Evolutionary conservation across 805 yeast genomes (phyloP).

Genomic region (Myxozyma neotropica): DNA sequence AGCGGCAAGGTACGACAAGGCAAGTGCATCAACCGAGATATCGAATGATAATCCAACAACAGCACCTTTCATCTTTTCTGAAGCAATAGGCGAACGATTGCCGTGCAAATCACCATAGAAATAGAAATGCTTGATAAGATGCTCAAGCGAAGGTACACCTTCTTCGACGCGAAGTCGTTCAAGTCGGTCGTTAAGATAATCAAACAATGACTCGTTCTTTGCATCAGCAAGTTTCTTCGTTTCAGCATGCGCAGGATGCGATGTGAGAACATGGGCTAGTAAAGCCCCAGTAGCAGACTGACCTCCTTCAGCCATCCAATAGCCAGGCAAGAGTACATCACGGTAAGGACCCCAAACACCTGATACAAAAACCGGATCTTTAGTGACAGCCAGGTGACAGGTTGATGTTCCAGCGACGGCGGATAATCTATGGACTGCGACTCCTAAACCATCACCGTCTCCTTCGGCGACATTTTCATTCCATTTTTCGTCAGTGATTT

Average conservation of each 20-base stretch:
- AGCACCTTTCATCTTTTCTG: slow-evolving; percentile 87
- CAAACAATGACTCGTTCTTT: slow-evolving; percentile 74
- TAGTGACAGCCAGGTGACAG: slow-evolving; percentile 87
- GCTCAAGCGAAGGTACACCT: slow-evolving; percentile 69
- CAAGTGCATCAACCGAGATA: slow-evolving; percentile 77
- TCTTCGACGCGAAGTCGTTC: slow-evolving; percentile 63
- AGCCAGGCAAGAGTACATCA: slow-evolving; percentile 85
- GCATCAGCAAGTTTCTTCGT: slow-evolving; percentile 67
- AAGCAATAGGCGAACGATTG: slow-evolving; percentile 96
- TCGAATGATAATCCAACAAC: slow-evolving; percentile 95
- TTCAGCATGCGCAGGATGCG: slow-evolving; percentile 85
- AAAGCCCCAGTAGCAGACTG: slow-evolving; percentile 96
- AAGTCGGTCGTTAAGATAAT: slow-evolving; percentile 72
- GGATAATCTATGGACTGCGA: slow-evolving; percentile 81
- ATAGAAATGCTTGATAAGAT: slow-evolving; percentile 80
- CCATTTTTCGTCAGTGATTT: slow-evolving; percentile 56
- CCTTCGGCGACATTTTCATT: slow-evolving; percentile 9
- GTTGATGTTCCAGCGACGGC: slow-evolving; percentile 99
- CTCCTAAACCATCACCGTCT: slow-evolving; percentile 48
- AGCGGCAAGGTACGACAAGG: slow-evolving; percentile 84
- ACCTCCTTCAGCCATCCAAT: slow-evolving; percentile 99
- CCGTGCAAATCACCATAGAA: slow-evolving; percentile 97
- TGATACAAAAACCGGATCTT: slow-evolving; percentile 82
- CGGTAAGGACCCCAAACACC: slow-evolving; percentile 99
- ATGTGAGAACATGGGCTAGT: slow-evolving; percentile 79